These are phyloP conservation scores for Plasmodium fragile DNA, from an alignment of 169 alveolate species.

Conservation along the genomic window DNA sequence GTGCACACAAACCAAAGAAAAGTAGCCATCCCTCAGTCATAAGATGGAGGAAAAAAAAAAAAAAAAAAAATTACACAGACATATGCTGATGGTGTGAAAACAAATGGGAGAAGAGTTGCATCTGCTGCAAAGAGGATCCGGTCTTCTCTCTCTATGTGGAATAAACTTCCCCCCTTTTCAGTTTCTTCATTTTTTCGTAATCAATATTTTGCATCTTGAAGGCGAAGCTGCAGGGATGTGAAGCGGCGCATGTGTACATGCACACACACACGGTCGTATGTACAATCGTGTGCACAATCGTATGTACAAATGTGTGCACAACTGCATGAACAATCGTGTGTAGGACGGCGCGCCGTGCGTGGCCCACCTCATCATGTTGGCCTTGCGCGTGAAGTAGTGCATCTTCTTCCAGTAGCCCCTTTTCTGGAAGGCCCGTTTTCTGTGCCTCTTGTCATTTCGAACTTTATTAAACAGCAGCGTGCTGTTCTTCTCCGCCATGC, in stretches of 20 bases:
- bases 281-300: not conserved
- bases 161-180: conserved; percentile 72
- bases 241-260: not conserved
- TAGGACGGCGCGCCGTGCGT: not conserved
- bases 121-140: not conserved
- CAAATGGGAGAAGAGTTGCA: not conserved
- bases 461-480: conserved; percentile 51
- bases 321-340: not conserved
- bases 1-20: conserved; percentile 47
- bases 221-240: conserved; percentile 37
- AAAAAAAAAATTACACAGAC: conserved; percentile 5
- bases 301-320: not conserved
- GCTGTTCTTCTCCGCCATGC: conserved; percentile 14
- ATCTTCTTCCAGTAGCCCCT: conserved; percentile 75
- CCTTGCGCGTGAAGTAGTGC: conserved; percentile 62
- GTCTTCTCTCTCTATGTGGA: conserved; percentile 10
- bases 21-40: conserved; percentile 46
- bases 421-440: conserved; percentile 69
- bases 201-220: conserved; percentile 71
- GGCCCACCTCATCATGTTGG: conserved; percentile 61
- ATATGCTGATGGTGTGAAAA: not conserved
- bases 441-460: conserved; percentile 54
- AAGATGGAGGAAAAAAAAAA: not conserved
- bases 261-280: not conserved
- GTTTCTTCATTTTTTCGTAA: conserved; percentile 68